Evolutionary conservation across 345 rosid species (phyloP).

Genomic region (Corchorus olitorius): DNA sequence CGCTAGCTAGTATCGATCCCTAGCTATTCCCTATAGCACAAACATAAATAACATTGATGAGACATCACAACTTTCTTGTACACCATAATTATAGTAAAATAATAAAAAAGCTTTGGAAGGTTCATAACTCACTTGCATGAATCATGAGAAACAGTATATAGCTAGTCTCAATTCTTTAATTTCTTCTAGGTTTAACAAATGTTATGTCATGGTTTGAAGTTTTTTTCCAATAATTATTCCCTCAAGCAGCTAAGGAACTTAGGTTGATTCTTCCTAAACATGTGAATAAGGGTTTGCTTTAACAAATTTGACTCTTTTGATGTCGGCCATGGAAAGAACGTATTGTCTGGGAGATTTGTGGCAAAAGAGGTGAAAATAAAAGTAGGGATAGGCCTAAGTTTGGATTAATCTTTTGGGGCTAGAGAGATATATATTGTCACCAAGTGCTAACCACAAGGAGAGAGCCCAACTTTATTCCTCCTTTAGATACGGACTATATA

Average conservation of each 20-base stretch:
- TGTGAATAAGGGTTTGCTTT: background rate
- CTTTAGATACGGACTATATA: conserved; percentile 32
- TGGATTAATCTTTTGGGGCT: background rate
- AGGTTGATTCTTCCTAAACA: conserved; percentile 20
- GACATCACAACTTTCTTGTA: too few relatives aligned
- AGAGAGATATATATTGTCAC: background rate
- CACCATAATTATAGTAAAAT: too few relatives aligned
- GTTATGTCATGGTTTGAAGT: background rate
- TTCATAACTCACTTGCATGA: background rate
- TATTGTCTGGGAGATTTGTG: conserved; percentile 20
- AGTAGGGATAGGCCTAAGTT: background rate
- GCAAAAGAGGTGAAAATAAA: background rate
- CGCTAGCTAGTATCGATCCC: too few relatives aligned
- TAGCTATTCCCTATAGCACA: too few relatives aligned
- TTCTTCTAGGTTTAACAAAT: background rate
- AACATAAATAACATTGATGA: too few relatives aligned
- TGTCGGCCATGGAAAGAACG: conserved; percentile 9
- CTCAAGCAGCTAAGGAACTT: background rate
- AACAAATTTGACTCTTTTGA: conserved; percentile 14
- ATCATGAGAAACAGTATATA: background rate
- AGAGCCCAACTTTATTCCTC: conserved; percentile 29
- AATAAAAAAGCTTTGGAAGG: too few relatives aligned
- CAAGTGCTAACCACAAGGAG: background rate
- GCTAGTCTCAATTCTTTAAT: background rate
- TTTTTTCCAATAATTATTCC: background rate